Evolutionary conservation across 495 filamentous ascomycete species (phyloP), one percentile per base, ranked within the genome.

Genomic region (Opeltia flavorubescens): DNA sequence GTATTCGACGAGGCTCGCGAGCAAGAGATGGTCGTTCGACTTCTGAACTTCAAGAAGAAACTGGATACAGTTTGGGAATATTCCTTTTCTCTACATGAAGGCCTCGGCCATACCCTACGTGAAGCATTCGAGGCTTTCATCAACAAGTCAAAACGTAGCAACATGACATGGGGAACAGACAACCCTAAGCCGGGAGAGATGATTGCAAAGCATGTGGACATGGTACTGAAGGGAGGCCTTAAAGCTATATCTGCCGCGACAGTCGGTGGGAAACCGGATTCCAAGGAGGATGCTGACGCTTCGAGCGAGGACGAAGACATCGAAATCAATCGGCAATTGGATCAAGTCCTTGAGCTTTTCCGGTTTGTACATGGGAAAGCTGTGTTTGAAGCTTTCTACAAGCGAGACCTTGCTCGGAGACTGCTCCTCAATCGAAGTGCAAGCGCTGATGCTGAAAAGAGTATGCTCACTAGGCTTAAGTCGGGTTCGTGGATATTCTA

Each of bases 371-470:
- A 95, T 57, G 91, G 93, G 20, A 99, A 96, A 60, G 88, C 88
- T 33, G 87, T 95, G 0, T 99, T 99, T 55, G 91, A 96, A 55
- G 91, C 88, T 4, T 96, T 99, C 56, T 99, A 99, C 71, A 96
- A 96, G 70, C 91, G 86, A 49, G 89, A 95, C 57, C 77, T 99
- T 40, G 89, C 93, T 1, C 75, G 86, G 6, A 76, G 91, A 24
- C 67, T 99, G 20, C 68, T 99, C 33, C 84, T 96, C 81, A 81
- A 78, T 26, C 77, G 89, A 50, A 94, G 86, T 58, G 91, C 91
- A 9, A 94, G 85, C 56, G 81, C 85, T 17, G 93, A 96, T 65
- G 89, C 91, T 0, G 91, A 99, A 65, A 77, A 86, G 50, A 93
- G 81, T 66, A 99, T 96, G 93, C 71, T 96, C 24, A 63, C 83